A percentile compares a stretch with the other conserved stretches of the same genome.
These are phyloP conservation scores for Naematelia encephala DNA, from an alignment of 768 basidiomycete species.

Conservation along the genomic window DNA sequence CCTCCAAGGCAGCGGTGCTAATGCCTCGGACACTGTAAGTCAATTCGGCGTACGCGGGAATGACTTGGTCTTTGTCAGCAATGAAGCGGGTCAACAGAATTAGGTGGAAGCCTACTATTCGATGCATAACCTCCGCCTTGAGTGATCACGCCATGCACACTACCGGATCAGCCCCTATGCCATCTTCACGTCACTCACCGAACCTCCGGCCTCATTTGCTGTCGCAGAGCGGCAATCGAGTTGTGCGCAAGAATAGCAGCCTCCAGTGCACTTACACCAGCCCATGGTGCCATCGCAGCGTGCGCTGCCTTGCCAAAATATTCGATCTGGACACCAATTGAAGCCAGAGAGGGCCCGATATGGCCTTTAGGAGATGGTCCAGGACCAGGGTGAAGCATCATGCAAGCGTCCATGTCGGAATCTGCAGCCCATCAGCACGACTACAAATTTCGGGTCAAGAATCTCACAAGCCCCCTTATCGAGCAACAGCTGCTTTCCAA, in stretches of 20 bases:
- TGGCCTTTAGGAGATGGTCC: constrained; percentile 4
- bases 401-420: constrained; percentile 30
- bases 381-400: constrained; percentile 31
- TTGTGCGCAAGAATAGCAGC: constrained; percentile 83
- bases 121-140: constrained; percentile 63
- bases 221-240: constrained; percentile 71
- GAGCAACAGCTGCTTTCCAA: constrained; percentile 32
- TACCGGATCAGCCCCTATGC: constrained; percentile 1
- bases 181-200: constrained; percentile 50
- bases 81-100: background rate
- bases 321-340: constrained; percentile 16
- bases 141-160: constrained; percentile 69
- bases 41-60: constrained; percentile 68
- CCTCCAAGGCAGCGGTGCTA: constrained; percentile 61
- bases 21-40: constrained; percentile 75
- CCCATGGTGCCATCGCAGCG: constrained; percentile 26
- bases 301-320: constrained; percentile 32
- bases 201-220: constrained; percentile 78
- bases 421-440: background rate
- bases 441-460: no score
- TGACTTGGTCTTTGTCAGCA: constrained; percentile 54
- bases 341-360: constrained; percentile 15
- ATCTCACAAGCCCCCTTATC: constrained; percentile 26
- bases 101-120: constrained; percentile 58
- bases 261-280: constrained; percentile 53